A percentile compares a stretch with the other conserved stretches of the same genome.
These are phyloP conservation scores for Syncephalis plumigaleata DNA, from an alignment of 371 early-diverging fungal species.

Conservation along the genomic window DNA sequence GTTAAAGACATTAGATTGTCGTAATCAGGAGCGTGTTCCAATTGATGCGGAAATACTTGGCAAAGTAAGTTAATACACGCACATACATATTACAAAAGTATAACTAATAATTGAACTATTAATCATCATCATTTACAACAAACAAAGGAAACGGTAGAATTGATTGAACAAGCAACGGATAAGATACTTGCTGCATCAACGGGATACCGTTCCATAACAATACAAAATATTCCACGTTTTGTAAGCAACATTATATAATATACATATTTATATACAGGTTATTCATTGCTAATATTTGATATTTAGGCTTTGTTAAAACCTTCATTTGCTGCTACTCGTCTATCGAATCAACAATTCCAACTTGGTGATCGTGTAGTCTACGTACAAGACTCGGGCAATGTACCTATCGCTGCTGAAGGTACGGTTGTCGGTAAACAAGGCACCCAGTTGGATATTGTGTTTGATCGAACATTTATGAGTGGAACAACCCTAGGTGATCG, in stretches of 20 bases:
- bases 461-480: conserved; percentile 67
- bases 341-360: conserved; percentile 55
- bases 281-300: conserved; percentile 2
- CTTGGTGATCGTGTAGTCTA: conserved; percentile 80
- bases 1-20: conserved; percentile 39
- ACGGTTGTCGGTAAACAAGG: conserved; percentile 68
- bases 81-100: too few relatives aligned
- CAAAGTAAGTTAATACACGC: conserved; percentile 2
- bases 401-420: conserved; percentile 65
- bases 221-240: conserved; percentile 43
- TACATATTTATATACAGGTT: neutral
- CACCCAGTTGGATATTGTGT: conserved; percentile 58
- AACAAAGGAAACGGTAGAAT: conserved; percentile 20
- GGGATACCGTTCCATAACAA: conserved; percentile 25
- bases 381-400: conserved; percentile 55
- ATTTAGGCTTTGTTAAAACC: conserved; percentile 53
- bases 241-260: conserved; percentile 9
- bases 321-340: conserved; percentile 43
- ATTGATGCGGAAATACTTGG: conserved; percentile 47
- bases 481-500: conserved; percentile 59
- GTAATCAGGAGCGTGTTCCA: conserved; percentile 42
- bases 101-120: too few relatives aligned
- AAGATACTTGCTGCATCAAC: conserved; percentile 16
- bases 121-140: too few relatives aligned
- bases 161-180: conserved; percentile 32